Evolutionary conservation across 2,329 filamentous ascomycete genomes (phyloP).

Genomic region (Pezicula carpinea): DNA sequence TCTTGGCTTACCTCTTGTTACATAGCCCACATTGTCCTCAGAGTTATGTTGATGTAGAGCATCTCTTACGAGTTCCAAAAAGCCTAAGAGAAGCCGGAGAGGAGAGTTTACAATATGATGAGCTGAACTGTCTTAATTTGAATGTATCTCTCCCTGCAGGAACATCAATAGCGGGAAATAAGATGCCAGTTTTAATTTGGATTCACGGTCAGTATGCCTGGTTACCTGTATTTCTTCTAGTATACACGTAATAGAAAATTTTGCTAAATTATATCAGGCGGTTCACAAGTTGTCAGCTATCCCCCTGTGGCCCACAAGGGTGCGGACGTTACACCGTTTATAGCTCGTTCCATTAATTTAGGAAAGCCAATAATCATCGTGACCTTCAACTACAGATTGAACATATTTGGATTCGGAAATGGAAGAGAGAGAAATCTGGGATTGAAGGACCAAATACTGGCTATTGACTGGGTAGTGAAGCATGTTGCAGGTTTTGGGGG

Average conservation of each 20-base stretch:
- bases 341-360: conserved; percentile 30
- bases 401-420: conserved; percentile 42
- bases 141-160: conserved; percentile 3
- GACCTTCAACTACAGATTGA: conserved; percentile 37
- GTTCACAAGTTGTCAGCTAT: conserved; percentile 6
- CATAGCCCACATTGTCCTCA: conserved; percentile 8
- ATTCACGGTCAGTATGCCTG: conserved; percentile 2
- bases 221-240: neutral
- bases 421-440: conserved; percentile 34
- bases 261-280: neutral
- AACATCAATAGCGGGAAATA: neutral
- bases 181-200: conserved; percentile 6
- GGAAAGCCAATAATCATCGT: conserved; percentile 36
- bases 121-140: conserved; percentile 5
- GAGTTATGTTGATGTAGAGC: conserved; percentile 1
- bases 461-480: conserved; percentile 27
- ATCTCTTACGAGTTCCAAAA: conserved; percentile 5
- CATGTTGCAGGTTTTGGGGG: conserved; percentile 26
- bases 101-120: conserved; percentile 1
- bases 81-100: neutral
- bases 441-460: conserved; percentile 30
- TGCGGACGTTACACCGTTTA: neutral
- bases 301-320: conserved; percentile 1
- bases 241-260: neutral
- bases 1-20: neutral